Evolutionary conservation across 2,329 filamentous ascomycete genomes (phyloP), one percentile per base, ranked within the genome.

Genomic region (Epichloe uncinata): DNA sequence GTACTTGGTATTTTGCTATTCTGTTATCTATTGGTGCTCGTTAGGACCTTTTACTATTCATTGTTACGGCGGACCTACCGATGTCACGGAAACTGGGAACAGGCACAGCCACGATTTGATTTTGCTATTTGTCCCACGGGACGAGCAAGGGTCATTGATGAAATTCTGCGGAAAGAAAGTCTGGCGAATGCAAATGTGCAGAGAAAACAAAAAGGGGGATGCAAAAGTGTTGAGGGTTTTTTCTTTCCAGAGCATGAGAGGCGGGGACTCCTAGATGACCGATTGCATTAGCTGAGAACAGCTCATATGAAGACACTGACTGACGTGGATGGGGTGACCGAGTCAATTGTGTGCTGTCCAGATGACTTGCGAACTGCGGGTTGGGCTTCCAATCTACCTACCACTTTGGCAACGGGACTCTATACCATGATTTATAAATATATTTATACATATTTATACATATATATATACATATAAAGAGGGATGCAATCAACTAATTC

Each of bases 221-320:
- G 26, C n/a, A 5, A 11, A 33, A 13, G 15, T 43, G 12, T 20
- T 5, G 42, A 15, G 7, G 15, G 22, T 6, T 22, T 42, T 22
- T 9, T 30, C 2, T 30, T 7, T 2, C 2, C 20, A 42, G 42
- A 44, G 15, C 42, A 44, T 44, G 42, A 34, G 26, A 44, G 42
- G 42, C 42, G 22, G 15, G 42, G n/a, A 44, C 22, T 44, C 33
- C 43, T 20, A 45, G 26, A 35, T 5, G 36, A 45, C 30, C 36
- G 33, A 33, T 45, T 46, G 45, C 22, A 38, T 34, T 22, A 40
- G 16, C 53, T 53, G 35, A 16, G 20, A 38, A 16, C 15, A 47
- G 45, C 35, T 40, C 35, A n/a, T 30, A 47, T 47, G 45, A 13
- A 46, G 37, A 38, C 35, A 16, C 45, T 12, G 15, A 7, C 5